Evolutionary conservation across 2,329 filamentous ascomycete genomes (phyloP), one percentile per base, ranked within the genome.

Genomic region (Cladophialophora psammophila): DNA sequence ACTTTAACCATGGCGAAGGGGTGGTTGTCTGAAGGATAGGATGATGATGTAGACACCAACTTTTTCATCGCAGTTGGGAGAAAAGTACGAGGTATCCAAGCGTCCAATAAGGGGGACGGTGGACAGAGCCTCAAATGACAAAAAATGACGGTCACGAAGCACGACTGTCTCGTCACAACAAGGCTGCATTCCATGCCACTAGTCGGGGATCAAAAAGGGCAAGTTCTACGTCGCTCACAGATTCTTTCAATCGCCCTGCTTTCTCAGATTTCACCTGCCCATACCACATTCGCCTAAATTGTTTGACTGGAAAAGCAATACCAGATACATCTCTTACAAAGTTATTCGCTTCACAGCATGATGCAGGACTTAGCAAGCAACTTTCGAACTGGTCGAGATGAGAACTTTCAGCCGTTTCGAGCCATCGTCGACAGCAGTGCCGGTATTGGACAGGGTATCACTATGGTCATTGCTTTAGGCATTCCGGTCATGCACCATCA

Each of bases 1-100:
- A 73, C 68, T 70, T 73, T 78, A 55, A 76, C 76, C 78, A 81
- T 82, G 36, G 31, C 60, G 38, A 52, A 31, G 50, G 18, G 13
- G 36, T 45, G 12, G 31, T 53, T 8, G 6, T 50, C 2, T 5
- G 45, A 8, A 26, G 18, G 8, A 31, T 12, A 50, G 26, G 26
- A 26, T 3, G 26, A 26, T 20, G 26, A 50, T 20, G 34, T 7
- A 13, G 6, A 8, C 34, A 53, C 40, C 40, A 64, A 60, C 61
- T 69, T 66, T 69, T 62, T 64, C 20, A 50, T 48, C 42, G 57
- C 4, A 38, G 15, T 52, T 53, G 35, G 56, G 15, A 38, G 48
- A 18, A 48, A 26, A 26, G 15, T 48, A 20, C 20, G 9, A 26
- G 26, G 26, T 26, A 26, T 26, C 26, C 3, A 26, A 26, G 26